Percentiles rank a stretch among this genome's conserved stretches.
These are phyloP conservation scores for Malus hybrid DNA, from an alignment of 331 rosid species.

Conservation along the genomic window DNA sequence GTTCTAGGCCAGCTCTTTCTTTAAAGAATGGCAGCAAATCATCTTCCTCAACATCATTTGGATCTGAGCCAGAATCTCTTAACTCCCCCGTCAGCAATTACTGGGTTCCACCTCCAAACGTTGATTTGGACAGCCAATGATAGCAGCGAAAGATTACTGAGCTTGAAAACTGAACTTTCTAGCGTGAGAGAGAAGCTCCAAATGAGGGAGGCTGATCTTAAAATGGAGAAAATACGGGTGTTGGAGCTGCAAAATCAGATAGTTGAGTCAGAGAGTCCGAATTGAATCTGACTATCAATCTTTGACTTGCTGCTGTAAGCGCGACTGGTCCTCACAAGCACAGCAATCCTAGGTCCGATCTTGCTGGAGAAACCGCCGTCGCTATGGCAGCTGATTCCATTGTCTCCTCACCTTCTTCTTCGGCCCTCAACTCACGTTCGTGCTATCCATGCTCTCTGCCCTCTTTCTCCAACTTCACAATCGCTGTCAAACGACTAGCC, in stretches of 20 bases:
- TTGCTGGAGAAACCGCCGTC: no score
- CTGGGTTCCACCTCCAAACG: conserved; percentile 23
- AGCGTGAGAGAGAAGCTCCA: background rate
- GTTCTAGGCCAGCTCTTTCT: conserved; percentile 42
- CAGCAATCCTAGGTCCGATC: no score
- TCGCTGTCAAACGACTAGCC: no score
- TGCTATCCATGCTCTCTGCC: no score
- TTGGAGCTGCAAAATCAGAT: conserved; percentile 38
- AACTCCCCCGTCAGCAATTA: conserved; percentile 13
- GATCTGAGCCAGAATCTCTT: conserved; percentile 44
- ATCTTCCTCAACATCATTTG: conserved; percentile 41
- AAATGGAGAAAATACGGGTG: conserved; percentile 29
- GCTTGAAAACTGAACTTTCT: conserved; percentile 24
- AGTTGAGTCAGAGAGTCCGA: conserved; percentile 27
- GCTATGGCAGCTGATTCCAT: no score
- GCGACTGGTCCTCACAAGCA: no score
- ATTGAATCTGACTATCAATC: no score
- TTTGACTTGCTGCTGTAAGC: no score
- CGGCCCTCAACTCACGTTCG: no score
- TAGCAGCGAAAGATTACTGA: conserved; percentile 22
- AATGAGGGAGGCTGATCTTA: conserved; percentile 41
- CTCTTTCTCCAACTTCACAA: no score
- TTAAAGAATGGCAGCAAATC: conserved; percentile 38
- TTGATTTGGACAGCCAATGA: conserved; percentile 22
- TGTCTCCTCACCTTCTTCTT: no score